Base-by-base conservation (phyloP, 129 eudicot genomes). In the Lactuca saligna region DNA sequence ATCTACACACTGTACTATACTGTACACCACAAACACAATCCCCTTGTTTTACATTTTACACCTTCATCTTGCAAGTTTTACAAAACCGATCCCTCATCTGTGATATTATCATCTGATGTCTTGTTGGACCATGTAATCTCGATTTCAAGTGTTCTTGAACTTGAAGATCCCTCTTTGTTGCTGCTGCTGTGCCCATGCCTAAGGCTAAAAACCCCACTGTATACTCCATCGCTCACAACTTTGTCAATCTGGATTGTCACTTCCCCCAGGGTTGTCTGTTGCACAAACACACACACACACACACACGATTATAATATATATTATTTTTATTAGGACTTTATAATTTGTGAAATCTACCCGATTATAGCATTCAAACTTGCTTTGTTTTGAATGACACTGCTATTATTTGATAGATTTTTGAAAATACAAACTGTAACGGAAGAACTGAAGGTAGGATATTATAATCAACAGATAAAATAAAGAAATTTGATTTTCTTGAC, bases 191-290 rank as follows among this genome's bases (percentile, higher is more conserved):
- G 62, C 14, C 69, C 85, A 49, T 82, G 83, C 63, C 77, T 83
- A 15, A 91, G 87, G 86, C 75, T 77, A 78, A 87, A 91, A 32
- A 71, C 41, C 25, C 95, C 91, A 3, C 85, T 91, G 73, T 77
- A 66, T 44, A 78, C 80, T 68, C 91, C 97, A 69, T 91, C 97
- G 53, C 78, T 91, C 68, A 85, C 89, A 33, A 91, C 87, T 74
- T 84, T 90, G 82, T 90, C 97, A 6, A 90, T 87, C 67, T 87
- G 97, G 59, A 90, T 87, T 8, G 86, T 85, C 38, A 90, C 84
- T 72, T 80, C 86, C 61, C 97, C 97, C 31, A 84, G 87, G 48
- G 70, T 81, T 13, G 81, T 81, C 91, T 91, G 89, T 59, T 25
- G 29, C 29, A 25, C 29, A 25, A 25, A 25, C 29, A 25, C 29